phyloP scores from a whole-genome alignment of 2,329 filamentous ascomycete species.

The Fusarium irregulare region DNA sequence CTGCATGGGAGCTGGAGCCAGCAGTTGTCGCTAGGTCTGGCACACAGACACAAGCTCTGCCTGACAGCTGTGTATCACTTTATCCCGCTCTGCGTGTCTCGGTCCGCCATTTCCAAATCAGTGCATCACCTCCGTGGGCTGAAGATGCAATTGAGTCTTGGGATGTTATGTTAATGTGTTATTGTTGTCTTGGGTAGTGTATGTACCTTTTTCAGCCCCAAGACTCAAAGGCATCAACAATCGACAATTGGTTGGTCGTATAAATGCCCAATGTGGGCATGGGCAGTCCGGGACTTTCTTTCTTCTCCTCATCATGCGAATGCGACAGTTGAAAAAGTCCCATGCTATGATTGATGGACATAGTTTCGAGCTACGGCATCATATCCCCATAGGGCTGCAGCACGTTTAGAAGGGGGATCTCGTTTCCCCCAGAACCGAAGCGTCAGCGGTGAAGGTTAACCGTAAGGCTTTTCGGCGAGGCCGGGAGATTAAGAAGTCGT shows the following conservation, averaged over 20 bases:
- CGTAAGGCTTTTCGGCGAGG: conserved; percentile 37
- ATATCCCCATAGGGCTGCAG: conserved; percentile 44
- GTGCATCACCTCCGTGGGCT: conserved; percentile 34
- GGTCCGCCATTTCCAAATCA: conserved; percentile 37
- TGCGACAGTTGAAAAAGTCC: neutral
- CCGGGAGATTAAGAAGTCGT: conserved; percentile 29
- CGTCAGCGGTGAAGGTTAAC: conserved; percentile 44
- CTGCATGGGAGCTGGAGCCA: conserved; percentile 34
- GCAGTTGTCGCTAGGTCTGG: neutral
- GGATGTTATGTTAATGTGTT: neutral
- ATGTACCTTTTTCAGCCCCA: neutral
- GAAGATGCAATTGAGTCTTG: conserved; percentile 27
- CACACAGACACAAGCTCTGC: conserved; percentile 26
- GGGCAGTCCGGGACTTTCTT: conserved; percentile 6
- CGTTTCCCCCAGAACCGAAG: neutral
- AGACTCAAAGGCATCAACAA: conserved; percentile 2
- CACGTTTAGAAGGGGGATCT: conserved; percentile 23
- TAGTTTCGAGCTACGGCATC: neutral
- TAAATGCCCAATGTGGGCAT: conserved; percentile 19
- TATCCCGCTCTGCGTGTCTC: conserved; percentile 10
- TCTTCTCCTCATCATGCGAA: neutral
- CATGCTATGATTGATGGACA: conserved; percentile 2
- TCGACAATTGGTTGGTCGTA: conserved; percentile 2
- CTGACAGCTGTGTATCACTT: conserved; percentile 16
- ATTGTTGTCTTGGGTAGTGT: neutral